These are phyloP conservation scores for Botryotinia globosa DNA, from an alignment of 2,329 filamentous ascomycete genomes.

Conservation along the genomic window DNA sequence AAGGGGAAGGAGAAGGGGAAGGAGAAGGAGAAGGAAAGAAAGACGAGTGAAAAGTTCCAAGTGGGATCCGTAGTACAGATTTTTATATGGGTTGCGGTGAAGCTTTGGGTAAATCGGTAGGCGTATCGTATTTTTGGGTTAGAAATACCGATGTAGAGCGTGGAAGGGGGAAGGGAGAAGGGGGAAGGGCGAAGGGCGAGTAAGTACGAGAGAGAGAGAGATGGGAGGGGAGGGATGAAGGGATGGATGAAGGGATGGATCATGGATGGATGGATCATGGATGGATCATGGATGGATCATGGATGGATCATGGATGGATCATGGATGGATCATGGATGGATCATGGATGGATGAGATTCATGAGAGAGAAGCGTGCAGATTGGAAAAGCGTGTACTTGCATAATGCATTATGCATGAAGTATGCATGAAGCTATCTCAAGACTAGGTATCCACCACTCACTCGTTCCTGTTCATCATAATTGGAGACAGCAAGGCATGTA, in stretches of 20 bases:
- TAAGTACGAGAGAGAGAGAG: neutral
- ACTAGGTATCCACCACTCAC: no score
- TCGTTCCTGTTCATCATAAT: conserved; percentile 3
- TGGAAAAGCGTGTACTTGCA: conserved; percentile 3
- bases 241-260: neutral
- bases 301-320: no score
- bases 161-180: neutral
- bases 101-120: neutral
- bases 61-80: neutral
- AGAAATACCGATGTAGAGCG: neutral
- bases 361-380: neutral
- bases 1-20: neutral
- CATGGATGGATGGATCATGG: no score
- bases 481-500: conserved; percentile 7
- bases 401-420: no score
- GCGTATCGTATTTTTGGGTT: no score
- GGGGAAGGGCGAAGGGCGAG: neutral
- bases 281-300: no score
- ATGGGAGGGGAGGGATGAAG: neutral
- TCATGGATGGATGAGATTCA: no score
- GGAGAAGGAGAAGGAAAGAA: neutral
- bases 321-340: no score
- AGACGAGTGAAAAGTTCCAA: neutral
- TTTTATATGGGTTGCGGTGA: conserved; percentile 14
- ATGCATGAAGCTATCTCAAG: neutral